Conservation (phyloP, 352 stramenopile species). For the Phytophthora ramorum region DNA sequence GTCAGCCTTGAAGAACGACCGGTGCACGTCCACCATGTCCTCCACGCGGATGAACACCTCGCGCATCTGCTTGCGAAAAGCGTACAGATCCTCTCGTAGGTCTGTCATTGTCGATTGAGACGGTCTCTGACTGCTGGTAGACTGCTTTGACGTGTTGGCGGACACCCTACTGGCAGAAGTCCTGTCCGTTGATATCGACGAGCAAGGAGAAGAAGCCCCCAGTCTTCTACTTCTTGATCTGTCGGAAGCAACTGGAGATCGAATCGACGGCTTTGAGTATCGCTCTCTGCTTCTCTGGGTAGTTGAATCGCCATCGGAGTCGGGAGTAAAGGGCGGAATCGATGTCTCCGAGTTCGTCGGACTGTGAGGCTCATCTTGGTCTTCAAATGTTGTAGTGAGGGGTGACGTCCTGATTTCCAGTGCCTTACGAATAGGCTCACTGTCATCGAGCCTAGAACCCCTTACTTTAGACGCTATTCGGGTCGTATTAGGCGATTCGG, state of each 20-base stretch:
- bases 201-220: slow-evolving; percentile 16
- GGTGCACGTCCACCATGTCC: slow-evolving; percentile 71
- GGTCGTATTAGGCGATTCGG: slow-evolving; percentile 5
- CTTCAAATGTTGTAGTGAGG: background rate
- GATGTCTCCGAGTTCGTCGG: slow-evolving; percentile 30
- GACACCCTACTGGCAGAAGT: background rate
- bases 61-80: slow-evolving; percentile 69
- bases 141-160: background rate
- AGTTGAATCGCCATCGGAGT: slow-evolving; percentile 1
- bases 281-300: background rate
- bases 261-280: slow-evolving; percentile 10
- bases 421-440: background rate
- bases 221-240: slow-evolving; percentile 1
- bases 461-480: background rate
- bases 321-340: slow-evolving; percentile 6
- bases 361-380: slow-evolving; percentile 27
- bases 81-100: slow-evolving; percentile 62
- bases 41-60: slow-evolving; percentile 63
- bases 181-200: slow-evolving; percentile 11
- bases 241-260: slow-evolving; percentile 5
- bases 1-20: slow-evolving; percentile 66
- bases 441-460: background rate
- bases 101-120: slow-evolving; percentile 24
- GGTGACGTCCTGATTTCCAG: background rate
- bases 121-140: background rate